These are phyloP conservation scores for Aspergillus sp. DNA, from an alignment of 2,329 filamentous ascomycete genomes.

Conservation along the genomic window DNA sequence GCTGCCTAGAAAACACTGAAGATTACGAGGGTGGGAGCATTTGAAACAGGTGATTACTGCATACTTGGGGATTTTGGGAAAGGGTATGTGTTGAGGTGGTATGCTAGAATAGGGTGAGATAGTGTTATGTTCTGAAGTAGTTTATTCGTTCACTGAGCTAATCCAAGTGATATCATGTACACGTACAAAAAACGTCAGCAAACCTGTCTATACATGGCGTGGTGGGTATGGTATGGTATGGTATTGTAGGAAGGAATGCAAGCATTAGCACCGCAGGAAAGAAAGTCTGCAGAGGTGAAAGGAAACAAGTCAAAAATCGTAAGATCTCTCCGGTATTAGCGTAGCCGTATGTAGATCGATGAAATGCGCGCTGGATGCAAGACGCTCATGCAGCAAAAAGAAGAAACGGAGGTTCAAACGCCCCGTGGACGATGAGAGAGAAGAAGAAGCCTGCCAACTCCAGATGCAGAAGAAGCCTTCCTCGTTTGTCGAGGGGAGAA, in stretches of 20 bases:
- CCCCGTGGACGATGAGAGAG: slow-evolving; percentile 6
- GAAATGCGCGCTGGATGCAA: slow-evolving; percentile 15
- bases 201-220: slow-evolving; percentile 28
- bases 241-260: slow-evolving; percentile 24
- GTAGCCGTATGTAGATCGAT: slow-evolving; percentile 18
- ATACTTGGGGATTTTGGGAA: too few relatives aligned
- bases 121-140: background rate
- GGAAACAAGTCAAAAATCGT: slow-evolving; percentile 12
- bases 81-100: background rate
- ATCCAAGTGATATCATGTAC: slow-evolving; percentile 35
- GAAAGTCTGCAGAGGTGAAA: slow-evolving; percentile 15
- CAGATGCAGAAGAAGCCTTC: slow-evolving; percentile 15
- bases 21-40: too few relatives aligned
- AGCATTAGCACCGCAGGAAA: slow-evolving; percentile 16
- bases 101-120: background rate
- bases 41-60: too few relatives aligned
- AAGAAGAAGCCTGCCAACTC: slow-evolving; percentile 15
- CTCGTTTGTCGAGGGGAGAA: background rate
- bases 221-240: background rate
- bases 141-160: background rate
- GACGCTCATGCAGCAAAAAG: slow-evolving; percentile 15
- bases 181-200: slow-evolving; percentile 25
- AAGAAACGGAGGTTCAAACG: slow-evolving; percentile 3
- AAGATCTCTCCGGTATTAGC: slow-evolving; percentile 14
- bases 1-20: background rate